Conservation (phyloP, 257 asterid species). For the Jacaranda mimosifolia region DNA sequence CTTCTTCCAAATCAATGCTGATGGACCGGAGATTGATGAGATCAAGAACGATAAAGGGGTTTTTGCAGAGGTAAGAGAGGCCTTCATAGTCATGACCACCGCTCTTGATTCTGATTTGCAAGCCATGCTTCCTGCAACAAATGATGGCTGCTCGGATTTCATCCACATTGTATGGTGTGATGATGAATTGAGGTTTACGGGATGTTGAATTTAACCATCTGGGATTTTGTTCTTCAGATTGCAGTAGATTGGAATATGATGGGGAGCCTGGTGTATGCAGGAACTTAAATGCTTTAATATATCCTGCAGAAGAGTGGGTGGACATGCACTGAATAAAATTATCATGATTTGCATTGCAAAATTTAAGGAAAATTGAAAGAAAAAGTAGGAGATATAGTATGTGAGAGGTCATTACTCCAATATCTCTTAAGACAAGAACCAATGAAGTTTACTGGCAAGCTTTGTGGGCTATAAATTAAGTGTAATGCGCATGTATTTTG, state of each 20-base stretch:
- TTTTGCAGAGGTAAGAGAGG: slow-evolving; percentile 47
- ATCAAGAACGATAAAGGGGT: slow-evolving; percentile 54
- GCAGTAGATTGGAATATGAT: slow-evolving; percentile 45
- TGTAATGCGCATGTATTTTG: background rate
- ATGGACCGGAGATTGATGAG: slow-evolving; percentile 47
- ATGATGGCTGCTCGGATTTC: slow-evolving; percentile 51
- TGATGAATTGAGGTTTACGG: slow-evolving; percentile 46
- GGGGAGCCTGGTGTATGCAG: slow-evolving; percentile 40
- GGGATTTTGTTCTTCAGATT: slow-evolving; percentile 56
- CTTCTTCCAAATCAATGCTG: slow-evolving; percentile 40
- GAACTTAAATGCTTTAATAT: slow-evolving; percentile 32
- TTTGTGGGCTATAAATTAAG: slow-evolving; percentile 2
- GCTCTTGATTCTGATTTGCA: slow-evolving; percentile 56
- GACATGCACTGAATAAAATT: slow-evolving; percentile 46
- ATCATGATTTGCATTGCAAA: slow-evolving; percentile 34
- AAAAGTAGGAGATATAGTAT: slow-evolving; percentile 12
- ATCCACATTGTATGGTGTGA: slow-evolving; percentile 47
- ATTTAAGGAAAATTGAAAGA: slow-evolving; percentile 7
- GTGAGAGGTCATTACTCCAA: background rate
- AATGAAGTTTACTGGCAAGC: background rate
- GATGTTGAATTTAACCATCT: slow-evolving; percentile 56
- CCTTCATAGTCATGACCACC: slow-evolving; percentile 81
- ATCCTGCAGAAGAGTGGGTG: slow-evolving; percentile 29
- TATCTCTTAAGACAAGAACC: background rate
- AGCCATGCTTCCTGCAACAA: slow-evolving; percentile 43